Evolutionary conservation across 257 asterid genomes (phyloP), one percentile per base, ranked within the genome.

Genomic region (Eustoma russellianum): DNA sequence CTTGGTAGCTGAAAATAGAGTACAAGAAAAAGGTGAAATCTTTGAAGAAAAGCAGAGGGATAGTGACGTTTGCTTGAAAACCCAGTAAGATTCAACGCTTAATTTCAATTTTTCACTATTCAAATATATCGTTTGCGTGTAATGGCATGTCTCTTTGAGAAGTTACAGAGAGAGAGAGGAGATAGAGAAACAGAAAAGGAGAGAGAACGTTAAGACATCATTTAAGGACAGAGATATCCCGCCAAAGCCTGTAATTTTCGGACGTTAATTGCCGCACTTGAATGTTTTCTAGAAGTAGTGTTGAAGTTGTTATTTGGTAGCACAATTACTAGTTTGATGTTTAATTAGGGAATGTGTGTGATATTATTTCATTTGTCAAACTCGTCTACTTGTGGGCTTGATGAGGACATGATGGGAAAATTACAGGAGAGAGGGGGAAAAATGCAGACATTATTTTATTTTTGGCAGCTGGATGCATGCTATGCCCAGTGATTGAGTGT

Each of bases 161-260:
- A 35, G 41, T 35, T 35, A 35, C 41, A 35, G 61, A 33, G 57
- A 44, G 72, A 60, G 33, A 60, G 63, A 33, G 41, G 8, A 47
- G 50, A 17, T 16, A 34, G 52, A 48, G 4, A 11, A 13, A 17
- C 5, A 1, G n/a, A 13, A 59, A 7, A 48, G 6, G 44, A 14
- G 41, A 7, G 33, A 33, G n/a, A n/a, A n/a, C n/a, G 66, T 60
- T 69, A 58, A 65, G 63, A 63, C 62, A 74, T 71, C 58, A 62
- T 65, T 68, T 66, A 79, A 77, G 70, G 75, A 74, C 66, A 73
- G 76, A 76, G 82, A 77, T 70, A 68, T 74, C 75, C 83, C 77
- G 90, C 79, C 85, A 74, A 81, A 66, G 73, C 53, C 61, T 41
- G 70, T 61, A 60, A 66, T 57, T 57, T 56, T 58, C 67, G 60